These are phyloP conservation scores for Geotrichum citri-aurantii DNA, from an alignment of 1,139 yeast genomes.

Conservation along the genomic window DNA sequence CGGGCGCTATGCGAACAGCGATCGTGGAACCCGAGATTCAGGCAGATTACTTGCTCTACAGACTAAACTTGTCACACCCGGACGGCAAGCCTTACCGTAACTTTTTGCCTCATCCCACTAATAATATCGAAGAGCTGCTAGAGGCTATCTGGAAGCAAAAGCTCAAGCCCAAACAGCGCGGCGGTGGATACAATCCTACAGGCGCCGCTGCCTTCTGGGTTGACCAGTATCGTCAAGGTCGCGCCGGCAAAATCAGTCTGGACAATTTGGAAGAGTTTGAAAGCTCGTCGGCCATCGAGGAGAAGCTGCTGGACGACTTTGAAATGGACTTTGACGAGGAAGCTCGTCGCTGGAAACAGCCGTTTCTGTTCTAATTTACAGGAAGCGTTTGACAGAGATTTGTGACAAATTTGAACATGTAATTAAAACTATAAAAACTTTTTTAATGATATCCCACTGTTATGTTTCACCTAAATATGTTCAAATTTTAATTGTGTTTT, in stretches of 20 bases:
- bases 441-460: not conserved
- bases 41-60: conserved; percentile 76
- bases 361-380: conserved; percentile 13
- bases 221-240: conserved; percentile 61
- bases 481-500: too few species aligned
- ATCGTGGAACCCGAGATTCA: conserved; percentile 77
- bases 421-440: not conserved
- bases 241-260: conserved; percentile 36
- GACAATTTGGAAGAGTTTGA: conserved; percentile 33
- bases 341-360: conserved; percentile 21
- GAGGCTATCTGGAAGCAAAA: conserved; percentile 39
- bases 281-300: conserved; percentile 23
- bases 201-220: conserved; percentile 69
- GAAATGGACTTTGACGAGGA: conserved; percentile 26
- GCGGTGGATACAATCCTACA: conserved; percentile 44
- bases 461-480: not conserved
- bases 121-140: conserved; percentile 60
- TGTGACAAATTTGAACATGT: not conserved
- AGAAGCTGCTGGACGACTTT: conserved; percentile 24
- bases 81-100: conserved; percentile 35
- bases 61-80: conserved; percentile 48
- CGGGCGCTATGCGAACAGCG: conserved; percentile 70
- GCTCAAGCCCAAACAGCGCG: conserved; percentile 32
- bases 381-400: too few species aligned
- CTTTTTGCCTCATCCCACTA: conserved; percentile 61